phyloP scores from a whole-genome alignment of 495 filamentous ascomycete genomes.

The Xylaria bambusicola region DNA sequence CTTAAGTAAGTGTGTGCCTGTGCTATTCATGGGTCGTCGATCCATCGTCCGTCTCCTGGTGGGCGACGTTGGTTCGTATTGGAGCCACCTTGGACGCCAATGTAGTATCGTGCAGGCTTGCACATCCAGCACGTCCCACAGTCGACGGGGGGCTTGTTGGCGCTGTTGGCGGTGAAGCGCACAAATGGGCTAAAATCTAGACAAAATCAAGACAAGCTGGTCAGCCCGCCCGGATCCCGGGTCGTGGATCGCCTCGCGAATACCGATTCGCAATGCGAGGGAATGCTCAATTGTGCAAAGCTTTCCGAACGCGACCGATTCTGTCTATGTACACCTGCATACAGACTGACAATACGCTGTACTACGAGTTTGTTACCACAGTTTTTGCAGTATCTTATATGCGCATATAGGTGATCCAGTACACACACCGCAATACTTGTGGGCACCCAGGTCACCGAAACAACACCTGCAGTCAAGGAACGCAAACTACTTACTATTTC shows the following conservation, averaged over 20 bases:
- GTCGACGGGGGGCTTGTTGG: not conserved
- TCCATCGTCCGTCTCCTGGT: constrained; percentile 21
- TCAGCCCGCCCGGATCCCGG: not conserved
- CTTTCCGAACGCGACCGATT: not conserved
- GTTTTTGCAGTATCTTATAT: too few relatives aligned
- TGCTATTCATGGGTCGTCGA: constrained; percentile 15
- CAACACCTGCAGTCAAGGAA: not conserved
- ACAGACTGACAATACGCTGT: too few relatives aligned
- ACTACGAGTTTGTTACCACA: not conserved
- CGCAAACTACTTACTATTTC: constrained; percentile 5
- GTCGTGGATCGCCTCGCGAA: not conserved
- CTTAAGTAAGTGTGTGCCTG: too few relatives aligned
- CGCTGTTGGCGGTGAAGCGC: constrained; percentile 9
- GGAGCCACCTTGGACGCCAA: constrained; percentile 19
- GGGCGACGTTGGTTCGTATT: constrained; percentile 31
- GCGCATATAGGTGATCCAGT: too few relatives aligned
- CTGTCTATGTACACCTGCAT: not conserved
- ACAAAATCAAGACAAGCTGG: not conserved
- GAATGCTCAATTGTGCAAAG: not conserved
- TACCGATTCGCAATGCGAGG: constrained; percentile 11
- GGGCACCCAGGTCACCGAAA: constrained; percentile 13
- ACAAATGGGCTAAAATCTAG: not conserved
- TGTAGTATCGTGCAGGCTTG: constrained; percentile 20
- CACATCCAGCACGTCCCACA: constrained; percentile 19
- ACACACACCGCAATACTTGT: constrained; percentile 19